A percentile compares a stretch with the other conserved stretches of the same genome.
phyloP scores from a whole-genome alignment of 2,329 filamentous ascomycete genomes.

The Mycogone perniciosa region DNA sequence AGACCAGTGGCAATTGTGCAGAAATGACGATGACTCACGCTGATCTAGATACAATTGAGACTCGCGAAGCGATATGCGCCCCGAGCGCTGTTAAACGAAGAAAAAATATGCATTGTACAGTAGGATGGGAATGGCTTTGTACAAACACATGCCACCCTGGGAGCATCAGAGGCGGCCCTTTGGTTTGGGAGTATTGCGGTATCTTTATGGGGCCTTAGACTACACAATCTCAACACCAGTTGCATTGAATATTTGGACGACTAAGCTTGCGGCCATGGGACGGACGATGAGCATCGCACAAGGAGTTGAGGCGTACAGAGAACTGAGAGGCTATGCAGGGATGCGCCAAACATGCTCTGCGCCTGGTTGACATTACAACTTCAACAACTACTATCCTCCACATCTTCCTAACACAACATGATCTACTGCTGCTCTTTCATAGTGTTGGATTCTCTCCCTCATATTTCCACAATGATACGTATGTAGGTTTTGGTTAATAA shows the following conservation, averaged over 20 bases:
- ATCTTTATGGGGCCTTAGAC: slow-evolving; percentile 11
- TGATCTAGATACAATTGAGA: slow-evolving; percentile 5
- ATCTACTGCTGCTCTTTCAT: no score
- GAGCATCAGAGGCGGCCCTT: slow-evolving; percentile 9
- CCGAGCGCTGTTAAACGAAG: slow-evolving; percentile 1
- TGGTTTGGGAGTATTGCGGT: slow-evolving; percentile 12
- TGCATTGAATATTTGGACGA: not conserved
- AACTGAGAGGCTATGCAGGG: no score
- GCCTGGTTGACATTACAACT: no score
- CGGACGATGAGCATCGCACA: no score
- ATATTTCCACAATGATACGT: not conserved
- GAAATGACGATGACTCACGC: not conserved
- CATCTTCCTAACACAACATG: no score
- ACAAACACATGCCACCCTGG: slow-evolving; percentile 10
- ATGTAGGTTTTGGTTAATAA: not conserved
- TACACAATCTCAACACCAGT: slow-evolving; percentile 12
- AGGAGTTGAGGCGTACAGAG: no score
- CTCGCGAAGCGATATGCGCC: not conserved
- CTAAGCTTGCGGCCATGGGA: not conserved
- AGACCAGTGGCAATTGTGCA: not conserved
- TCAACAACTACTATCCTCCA: not conserved
- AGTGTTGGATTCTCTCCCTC: not conserved
- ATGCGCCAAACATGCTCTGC: no score
- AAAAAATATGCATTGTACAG: slow-evolving; percentile 6
- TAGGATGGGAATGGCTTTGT: slow-evolving; percentile 12